Base-by-base conservation (phyloP, 2,329 filamentous ascomycete genomes). In the Aspergillus tanneri region DNA sequence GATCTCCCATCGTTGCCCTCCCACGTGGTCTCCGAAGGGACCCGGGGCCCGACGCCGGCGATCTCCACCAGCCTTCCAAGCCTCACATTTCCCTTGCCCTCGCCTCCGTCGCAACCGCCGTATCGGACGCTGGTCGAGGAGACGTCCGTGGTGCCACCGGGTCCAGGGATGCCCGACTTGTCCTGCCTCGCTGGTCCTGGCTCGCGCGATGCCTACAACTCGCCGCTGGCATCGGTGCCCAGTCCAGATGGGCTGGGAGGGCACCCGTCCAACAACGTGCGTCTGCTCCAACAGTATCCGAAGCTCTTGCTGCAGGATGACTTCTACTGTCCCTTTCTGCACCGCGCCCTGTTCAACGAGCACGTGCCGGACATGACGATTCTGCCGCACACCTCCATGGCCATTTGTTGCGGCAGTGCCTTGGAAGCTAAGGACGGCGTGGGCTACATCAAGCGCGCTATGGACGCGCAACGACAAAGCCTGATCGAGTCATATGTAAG, bases 321-420 rank as follows among this genome's bases (percentile, higher is more conserved):
- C 22, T 61, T 50, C 24, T 36, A 28, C 22, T 47, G 47, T 14
- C 55, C 57, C 18, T 49, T 58, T 27, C 41, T 61, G 5, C 58
- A 61, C 42, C 46, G 42, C 21, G 47, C 30, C 14, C 48, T 58
- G 25, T 58, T 57, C 39, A 53, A 49, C 18, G 46, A 58, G 22
- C 27, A 52, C 18, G 42, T 54, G 21, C 45, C 57, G 19, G 57
- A 58, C 35, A 59, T 60, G 38, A 48, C 57, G 4, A 50, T 48
- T 27, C 43, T 60, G n/a, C 47, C 54, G 12, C 40, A 44, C 28
- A 54, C 52, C 12, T 55, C 57, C 11, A 60, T 60, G 50, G 58
- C 53, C 38, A 46, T 60, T 41, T 60, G 59, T 45, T 58, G 54
- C 22, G 51, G 50, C 9, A 49, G 48, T 40, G 53, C 54, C 30